These are phyloP conservation scores for Pyrenophora graminea DNA, from an alignment of 2,329 filamentous ascomycete species.

Conservation along the genomic window DNA sequence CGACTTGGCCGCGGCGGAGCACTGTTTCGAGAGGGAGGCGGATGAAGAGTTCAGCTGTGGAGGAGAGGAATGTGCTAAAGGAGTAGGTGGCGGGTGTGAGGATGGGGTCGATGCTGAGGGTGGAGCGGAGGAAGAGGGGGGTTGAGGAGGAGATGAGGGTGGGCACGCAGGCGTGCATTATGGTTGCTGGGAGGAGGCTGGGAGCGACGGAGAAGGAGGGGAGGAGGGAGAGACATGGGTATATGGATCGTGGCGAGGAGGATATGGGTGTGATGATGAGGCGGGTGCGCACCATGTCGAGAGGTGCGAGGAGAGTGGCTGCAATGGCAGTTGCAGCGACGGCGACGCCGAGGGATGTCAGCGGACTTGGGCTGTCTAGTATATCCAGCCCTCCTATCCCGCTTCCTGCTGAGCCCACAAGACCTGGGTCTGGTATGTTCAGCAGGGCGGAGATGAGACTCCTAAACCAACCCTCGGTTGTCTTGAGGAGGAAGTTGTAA, in stretches of 20 bases:
- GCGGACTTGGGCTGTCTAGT: constrained; percentile 78
- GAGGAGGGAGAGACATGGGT: constrained; percentile 76
- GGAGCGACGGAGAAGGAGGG: constrained; percentile 71
- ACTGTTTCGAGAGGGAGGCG: constrained; percentile 92
- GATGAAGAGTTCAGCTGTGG: constrained; percentile 77
- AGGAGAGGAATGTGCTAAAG: constrained; percentile 78
- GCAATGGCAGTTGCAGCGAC: constrained; percentile 69
- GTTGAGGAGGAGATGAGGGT: constrained; percentile 80
- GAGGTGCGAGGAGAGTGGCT: constrained; percentile 78
- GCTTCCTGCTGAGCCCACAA: constrained; percentile 50
- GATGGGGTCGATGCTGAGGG: constrained; percentile 80
- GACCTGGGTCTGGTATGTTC: constrained; percentile 82
- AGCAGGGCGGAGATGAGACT: constrained; percentile 88
- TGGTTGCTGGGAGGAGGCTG: constrained; percentile 76
- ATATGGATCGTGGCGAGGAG: constrained; percentile 73
- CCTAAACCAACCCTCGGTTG: constrained; percentile 89
- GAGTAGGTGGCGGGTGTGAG: constrained; percentile 81
- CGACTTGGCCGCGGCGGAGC: constrained; percentile 82
- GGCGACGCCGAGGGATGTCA: constrained; percentile 76
- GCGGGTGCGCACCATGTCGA: constrained; percentile 86
- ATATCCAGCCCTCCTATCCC: constrained; percentile 73
- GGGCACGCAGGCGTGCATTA: constrained; percentile 83
- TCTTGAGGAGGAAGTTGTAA: constrained; percentile 82
- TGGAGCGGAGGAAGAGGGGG: constrained; percentile 83
- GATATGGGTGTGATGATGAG: constrained; percentile 84